These are phyloP conservation scores for Chaetomidium leptoderma DNA, from an alignment of 495 filamentous ascomycete genomes.

Conservation along the genomic window DNA sequence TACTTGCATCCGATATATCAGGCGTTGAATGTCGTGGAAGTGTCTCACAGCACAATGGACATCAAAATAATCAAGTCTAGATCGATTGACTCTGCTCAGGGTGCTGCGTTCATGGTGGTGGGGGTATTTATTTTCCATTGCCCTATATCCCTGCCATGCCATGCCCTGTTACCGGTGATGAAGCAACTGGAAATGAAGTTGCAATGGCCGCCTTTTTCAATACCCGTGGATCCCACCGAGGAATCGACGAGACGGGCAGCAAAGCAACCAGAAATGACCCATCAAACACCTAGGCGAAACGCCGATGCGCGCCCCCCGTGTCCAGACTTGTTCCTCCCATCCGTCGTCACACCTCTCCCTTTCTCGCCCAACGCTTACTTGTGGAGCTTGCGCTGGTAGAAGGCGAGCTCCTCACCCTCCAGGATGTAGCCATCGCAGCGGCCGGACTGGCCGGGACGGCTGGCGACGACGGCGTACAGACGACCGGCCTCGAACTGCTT, in stretches of 20 bases:
- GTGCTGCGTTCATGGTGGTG: conserved; percentile 23
- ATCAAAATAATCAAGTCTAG: conserved; percentile 9
- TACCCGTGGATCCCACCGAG: conserved; percentile 14
- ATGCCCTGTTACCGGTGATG: conserved; percentile 31
- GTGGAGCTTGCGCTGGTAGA: conserved; percentile 98
- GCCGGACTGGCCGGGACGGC: conserved; percentile 92
- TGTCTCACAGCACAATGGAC: background rate
- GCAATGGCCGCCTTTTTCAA: conserved; percentile 20
- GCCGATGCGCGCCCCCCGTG: conserved; percentile 27
- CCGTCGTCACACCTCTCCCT: background rate
- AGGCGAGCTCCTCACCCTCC: conserved; percentile 97
- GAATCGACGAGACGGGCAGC: conserved; percentile 17
- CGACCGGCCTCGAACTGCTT: conserved; percentile 98
- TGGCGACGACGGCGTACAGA: conserved; percentile 86
- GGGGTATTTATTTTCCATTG: conserved; percentile 37
- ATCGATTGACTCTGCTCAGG: conserved; percentile 18
- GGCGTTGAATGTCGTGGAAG: no score
- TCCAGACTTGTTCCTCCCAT: conserved; percentile 15
- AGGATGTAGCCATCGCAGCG: conserved; percentile 96
- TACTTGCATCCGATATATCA: no score
- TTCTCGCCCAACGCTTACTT: conserved; percentile 59
- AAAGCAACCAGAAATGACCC: conserved; percentile 28
- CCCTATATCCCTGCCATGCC: conserved; percentile 32
- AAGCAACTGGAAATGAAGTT: conserved; percentile 28
- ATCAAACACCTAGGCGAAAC: conserved; percentile 33